phyloP scores from a whole-genome alignment of 148 eudicot species.

The Polygonum aviculare region DNA sequence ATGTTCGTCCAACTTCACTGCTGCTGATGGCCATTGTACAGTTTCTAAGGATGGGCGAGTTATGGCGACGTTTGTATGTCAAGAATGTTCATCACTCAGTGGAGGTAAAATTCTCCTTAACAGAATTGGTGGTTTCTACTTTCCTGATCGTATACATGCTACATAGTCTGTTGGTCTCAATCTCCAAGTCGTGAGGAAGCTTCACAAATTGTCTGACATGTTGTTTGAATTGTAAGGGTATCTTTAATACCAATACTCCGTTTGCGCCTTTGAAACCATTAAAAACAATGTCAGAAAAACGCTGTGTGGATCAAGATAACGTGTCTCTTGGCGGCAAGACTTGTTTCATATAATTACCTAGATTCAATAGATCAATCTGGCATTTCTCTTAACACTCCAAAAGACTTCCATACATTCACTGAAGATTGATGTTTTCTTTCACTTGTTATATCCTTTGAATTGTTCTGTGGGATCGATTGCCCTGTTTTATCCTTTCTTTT shows the following conservation, averaged over 20 bases:
- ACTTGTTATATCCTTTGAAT: not conserved
- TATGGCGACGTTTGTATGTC: conserved; percentile 64
- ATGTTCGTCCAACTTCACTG: conserved; percentile 63
- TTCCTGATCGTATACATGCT: not conserved
- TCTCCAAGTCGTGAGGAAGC: not conserved
- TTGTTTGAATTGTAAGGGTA: not conserved
- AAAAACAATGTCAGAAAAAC: too few relatives aligned
- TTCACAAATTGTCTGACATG: not conserved
- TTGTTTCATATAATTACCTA: too few relatives aligned
- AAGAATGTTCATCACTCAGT: conserved; percentile 33
- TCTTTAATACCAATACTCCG: too few relatives aligned
- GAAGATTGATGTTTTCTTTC: not conserved
- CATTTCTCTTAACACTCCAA: too few relatives aligned
- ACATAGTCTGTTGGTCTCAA: not conserved
- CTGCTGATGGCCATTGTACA: conserved; percentile 40
- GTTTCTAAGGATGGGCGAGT: conserved; percentile 44
- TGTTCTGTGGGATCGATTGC: not conserved
- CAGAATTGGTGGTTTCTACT: not conserved
- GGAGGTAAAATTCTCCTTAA: conserved; percentile 22
- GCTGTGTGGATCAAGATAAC: too few relatives aligned
- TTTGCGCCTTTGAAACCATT: too few relatives aligned
- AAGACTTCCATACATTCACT: too few relatives aligned
- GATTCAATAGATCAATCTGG: too few relatives aligned
- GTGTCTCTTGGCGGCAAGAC: too few relatives aligned
- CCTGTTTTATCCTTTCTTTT: not conserved